These are phyloP conservation scores for Lathyrus oleraceus DNA, from an alignment of 306 rosid genomes.

Conservation along the genomic window DNA sequence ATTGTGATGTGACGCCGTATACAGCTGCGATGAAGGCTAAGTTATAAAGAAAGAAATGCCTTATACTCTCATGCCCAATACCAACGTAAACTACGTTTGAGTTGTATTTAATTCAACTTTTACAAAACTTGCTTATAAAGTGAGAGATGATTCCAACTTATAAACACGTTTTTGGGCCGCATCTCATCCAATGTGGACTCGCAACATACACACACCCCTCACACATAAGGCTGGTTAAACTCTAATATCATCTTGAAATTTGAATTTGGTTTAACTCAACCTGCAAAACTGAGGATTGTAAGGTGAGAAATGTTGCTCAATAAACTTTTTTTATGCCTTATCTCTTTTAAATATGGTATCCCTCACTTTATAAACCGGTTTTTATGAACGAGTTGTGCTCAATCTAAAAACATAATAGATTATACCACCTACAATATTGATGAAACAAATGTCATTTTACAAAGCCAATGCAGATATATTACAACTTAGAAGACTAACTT, in stretches of 20 bases:
- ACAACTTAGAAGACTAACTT: background rate
- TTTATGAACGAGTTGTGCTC: background rate
- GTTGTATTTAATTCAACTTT: background rate
- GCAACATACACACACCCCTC: background rate
- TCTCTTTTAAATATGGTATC: background rate
- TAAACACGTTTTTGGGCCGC: background rate
- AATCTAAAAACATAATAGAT: background rate
- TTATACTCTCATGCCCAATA: background rate
- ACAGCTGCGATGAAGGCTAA: background rate
- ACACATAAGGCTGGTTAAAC: background rate
- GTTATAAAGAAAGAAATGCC: background rate
- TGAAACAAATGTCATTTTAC: background rate
- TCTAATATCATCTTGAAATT: no score
- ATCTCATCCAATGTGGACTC: background rate
- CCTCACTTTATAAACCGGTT: background rate
- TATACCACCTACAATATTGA: background rate
- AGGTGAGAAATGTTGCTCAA: background rate
- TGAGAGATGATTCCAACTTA: background rate
- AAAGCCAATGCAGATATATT: background rate
- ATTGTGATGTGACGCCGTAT: background rate
- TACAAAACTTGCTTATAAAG: background rate
- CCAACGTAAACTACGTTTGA: background rate
- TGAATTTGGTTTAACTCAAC: background rate
- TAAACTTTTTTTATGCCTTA: background rate
- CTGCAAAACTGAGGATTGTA: background rate